These are phyloP conservation scores for Brassica juncea DNA, from an alignment of 345 rosid genomes.

Conservation along the genomic window DNA sequence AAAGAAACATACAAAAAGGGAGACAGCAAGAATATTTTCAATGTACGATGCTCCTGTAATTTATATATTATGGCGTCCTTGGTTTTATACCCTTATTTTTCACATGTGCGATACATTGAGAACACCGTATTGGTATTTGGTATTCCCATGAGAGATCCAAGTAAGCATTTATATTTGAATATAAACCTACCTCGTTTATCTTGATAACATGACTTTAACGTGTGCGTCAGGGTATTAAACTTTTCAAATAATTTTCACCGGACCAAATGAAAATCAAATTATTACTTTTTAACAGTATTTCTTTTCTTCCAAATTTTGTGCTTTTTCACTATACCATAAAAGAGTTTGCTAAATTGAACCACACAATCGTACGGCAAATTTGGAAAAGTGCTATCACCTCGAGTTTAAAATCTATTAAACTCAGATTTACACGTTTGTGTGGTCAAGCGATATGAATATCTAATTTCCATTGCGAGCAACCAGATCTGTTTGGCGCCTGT, in stretches of 20 bases:
- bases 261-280: background rate
- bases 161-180: background rate
- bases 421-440: no score
- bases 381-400: no score
- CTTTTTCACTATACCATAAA: no score
- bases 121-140: background rate
- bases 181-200: background rate
- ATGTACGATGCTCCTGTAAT: background rate
- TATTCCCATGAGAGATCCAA: background rate
- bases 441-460: no score
- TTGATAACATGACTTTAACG: conserved; percentile 2
- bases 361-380: no score
- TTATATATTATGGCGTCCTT: background rate
- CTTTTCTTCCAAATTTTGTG: no score
- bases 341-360: no score
- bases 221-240: background rate
- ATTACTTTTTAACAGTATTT: background rate
- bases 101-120: background rate
- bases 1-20: background rate
- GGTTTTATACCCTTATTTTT: background rate
- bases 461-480: no score
- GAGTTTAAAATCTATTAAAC: no score
- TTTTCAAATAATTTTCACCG: background rate
- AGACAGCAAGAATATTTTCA: conserved; percentile 22
- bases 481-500: no score